These are phyloP conservation scores for Hansenula lynferdii DNA, from an alignment of 1,139 yeast species.

Conservation along the genomic window DNA sequence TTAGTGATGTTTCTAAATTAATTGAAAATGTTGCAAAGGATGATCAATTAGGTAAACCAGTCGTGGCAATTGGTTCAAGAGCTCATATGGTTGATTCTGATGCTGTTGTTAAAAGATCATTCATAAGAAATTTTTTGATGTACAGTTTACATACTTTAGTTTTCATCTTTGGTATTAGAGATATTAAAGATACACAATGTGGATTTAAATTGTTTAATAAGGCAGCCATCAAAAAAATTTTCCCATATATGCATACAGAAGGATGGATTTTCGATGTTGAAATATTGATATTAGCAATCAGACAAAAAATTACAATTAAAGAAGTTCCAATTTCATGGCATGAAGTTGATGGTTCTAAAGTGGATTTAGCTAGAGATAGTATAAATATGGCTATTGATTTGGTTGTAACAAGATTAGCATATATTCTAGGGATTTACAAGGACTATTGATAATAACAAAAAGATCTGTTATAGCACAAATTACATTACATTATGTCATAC, in stretches of 20 bases:
- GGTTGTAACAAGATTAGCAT: conserved; percentile 87
- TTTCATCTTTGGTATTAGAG: conserved; percentile 81
- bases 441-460: conserved; percentile 24
- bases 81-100: conserved; percentile 97
- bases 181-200: conserved; percentile 91
- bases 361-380: conserved; percentile 87
- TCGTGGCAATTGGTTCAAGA: conserved; percentile 84
- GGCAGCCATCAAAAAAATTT: conserved; percentile 56
- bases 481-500: no score
- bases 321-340: conserved; percentile 96
- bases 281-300: conserved; percentile 71
- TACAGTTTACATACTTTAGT: conserved; percentile 86
- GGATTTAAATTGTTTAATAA: conserved; percentile 91
- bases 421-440: conserved; percentile 74
- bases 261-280: conserved; percentile 99
- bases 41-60: conserved; percentile 35
- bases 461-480: no score
- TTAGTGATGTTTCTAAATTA: conserved; percentile 61
- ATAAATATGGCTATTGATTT: conserved; percentile 94
- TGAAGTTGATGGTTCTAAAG: conserved; percentile 92
- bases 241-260: conserved; percentile 94
- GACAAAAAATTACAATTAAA: conserved; percentile 58
- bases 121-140: conserved; percentile 87
- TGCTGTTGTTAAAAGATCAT: conserved; percentile 90
- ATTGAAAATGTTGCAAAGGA: conserved; percentile 41